Evolutionary conservation across 2,329 filamentous ascomycete genomes (phyloP).

Genomic region (Exophiala aquamarina): DNA sequence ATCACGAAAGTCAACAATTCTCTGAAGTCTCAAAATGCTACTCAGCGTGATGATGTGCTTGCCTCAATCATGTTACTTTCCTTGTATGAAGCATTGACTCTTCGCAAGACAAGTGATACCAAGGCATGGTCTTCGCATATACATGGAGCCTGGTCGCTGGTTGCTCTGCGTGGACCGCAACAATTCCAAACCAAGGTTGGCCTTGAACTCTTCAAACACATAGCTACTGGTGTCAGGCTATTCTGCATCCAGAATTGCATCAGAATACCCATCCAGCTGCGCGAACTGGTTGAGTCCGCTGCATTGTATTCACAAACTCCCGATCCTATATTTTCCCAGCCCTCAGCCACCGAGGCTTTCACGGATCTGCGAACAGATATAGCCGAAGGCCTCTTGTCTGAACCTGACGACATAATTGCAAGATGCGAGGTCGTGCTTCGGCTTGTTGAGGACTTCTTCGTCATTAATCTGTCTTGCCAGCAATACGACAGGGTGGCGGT

Average conservation of each 20-base stretch:
- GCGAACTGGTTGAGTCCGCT: not conserved
- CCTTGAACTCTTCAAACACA: slow-evolving; percentile 2
- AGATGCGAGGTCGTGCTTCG: not conserved
- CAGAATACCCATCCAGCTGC: slow-evolving; percentile 1
- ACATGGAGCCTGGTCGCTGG: slow-evolving; percentile 2
- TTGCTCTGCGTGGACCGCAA: slow-evolving; percentile 1
- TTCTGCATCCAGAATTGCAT: slow-evolving; percentile 1
- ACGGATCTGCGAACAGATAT: slow-evolving; percentile 2
- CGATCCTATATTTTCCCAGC: not conserved
- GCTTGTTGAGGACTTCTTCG: not conserved
- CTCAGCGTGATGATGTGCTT: slow-evolving; percentile 1
- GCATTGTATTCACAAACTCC: not conserved
- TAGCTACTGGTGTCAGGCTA: not conserved
- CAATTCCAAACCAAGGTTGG: slow-evolving; percentile 2
- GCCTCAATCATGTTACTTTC: slow-evolving; percentile 2
- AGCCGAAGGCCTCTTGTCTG: not conserved
- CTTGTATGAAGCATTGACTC: slow-evolving; percentile 2
- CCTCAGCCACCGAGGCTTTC: slow-evolving; percentile 1
- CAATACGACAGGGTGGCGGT: slow-evolving; percentile 11
- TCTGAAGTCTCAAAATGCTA: not conserved
- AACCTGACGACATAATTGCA: slow-evolving; percentile 1
- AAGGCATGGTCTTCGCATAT: not conserved
- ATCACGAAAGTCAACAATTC: not conserved
- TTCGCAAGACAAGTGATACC: not conserved
- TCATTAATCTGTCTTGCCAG: slow-evolving; percentile 5